phyloP scores from a whole-genome alignment of 805 yeast genomes.

The Candida xyloterini region DNA sequence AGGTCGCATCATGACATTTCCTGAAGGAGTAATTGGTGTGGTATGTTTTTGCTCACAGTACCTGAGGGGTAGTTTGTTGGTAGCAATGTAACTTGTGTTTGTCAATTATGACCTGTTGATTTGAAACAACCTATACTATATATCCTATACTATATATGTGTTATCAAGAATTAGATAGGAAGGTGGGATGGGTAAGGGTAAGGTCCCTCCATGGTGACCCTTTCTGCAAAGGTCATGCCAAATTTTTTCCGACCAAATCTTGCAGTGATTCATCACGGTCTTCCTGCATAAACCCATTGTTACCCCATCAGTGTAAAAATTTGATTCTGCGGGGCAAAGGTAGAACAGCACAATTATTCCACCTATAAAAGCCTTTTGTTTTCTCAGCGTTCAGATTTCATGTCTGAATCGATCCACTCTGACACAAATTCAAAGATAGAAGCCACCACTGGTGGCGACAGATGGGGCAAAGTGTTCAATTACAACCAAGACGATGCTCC shows the following conservation, averaged over 20 bases:
- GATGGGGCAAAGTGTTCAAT: slow-evolving; percentile 3
- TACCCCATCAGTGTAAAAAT: neutral
- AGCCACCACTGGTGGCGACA: neutral
- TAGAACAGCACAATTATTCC: neutral
- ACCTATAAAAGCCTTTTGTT: neutral
- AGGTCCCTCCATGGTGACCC: neutral
- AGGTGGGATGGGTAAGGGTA: neutral
- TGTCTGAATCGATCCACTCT: slow-evolving; percentile 13
- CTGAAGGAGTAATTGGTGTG: too few species aligned
- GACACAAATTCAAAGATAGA: slow-evolving; percentile 15
- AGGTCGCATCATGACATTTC: too few species aligned
- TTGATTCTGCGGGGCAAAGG: slow-evolving; percentile 1
- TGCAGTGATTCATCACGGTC: neutral
- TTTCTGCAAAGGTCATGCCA: neutral
- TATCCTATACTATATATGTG: too few species aligned
- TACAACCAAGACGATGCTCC: slow-evolving; percentile 16
- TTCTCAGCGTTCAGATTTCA: neutral
- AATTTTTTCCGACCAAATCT: slow-evolving; percentile 1
- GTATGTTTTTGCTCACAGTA: too few species aligned
- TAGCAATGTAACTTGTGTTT: too few species aligned
- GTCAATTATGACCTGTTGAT: too few species aligned
- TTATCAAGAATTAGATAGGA: too few species aligned
- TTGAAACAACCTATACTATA: too few species aligned
- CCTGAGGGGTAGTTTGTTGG: too few species aligned
- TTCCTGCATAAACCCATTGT: neutral